Evolutionary conservation across 108 stramenopile species (phyloP), one percentile per base, ranked within the genome.

Genomic region (Skeletonema tropicum): DNA sequence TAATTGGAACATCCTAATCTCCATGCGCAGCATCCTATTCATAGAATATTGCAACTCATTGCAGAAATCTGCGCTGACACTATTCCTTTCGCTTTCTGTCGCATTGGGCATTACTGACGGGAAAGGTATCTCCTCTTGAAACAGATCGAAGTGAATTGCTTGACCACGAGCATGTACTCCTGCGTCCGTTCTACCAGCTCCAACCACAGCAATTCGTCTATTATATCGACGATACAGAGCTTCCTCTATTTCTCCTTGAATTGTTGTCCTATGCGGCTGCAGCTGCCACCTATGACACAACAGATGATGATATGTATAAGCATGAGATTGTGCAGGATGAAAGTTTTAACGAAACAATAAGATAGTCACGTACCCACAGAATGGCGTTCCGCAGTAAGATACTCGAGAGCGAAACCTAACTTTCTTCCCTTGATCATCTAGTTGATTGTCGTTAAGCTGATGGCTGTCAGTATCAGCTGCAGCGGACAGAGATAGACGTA

Each of bases 91-190:
- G 15, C 35, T 65, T 41, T 49, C 60, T 63, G 70, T 77, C 23
- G 48, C 23, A 15, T 66, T 60, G 26, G 21, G 31, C 8, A 33
- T 30, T 62, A 59, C 33, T 32, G 67, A 61, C 60, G 59, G 76
- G 46, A 68, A 68, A 21, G 72, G 68, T 13, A 73, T 21, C 35
- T 71, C 77, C 12, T 83, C 68, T 26, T 58, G 35, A 33, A 59
- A 63, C 61, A 94, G 79, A 76, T 94, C 94, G 70, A 94, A 94
- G 80, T 94, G 94, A 71, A 92, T 73, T 1, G 94, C 94, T 77
- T 94, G 94, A 36, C 91, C 94, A 19, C 94, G 82, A 7, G 91
- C 90, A 80, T 92, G 91, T 2, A 94, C 94, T 11, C 91, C 91
- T 2, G 91, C 81, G 79, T 94, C 94, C 2, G 94, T 94, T 31